A percentile compares a stretch with the other conserved stretches of the same genome.
Conservation (phyloP, 176 grass and related monocot genomes). For the Bonia amplexicaulis region DNA sequence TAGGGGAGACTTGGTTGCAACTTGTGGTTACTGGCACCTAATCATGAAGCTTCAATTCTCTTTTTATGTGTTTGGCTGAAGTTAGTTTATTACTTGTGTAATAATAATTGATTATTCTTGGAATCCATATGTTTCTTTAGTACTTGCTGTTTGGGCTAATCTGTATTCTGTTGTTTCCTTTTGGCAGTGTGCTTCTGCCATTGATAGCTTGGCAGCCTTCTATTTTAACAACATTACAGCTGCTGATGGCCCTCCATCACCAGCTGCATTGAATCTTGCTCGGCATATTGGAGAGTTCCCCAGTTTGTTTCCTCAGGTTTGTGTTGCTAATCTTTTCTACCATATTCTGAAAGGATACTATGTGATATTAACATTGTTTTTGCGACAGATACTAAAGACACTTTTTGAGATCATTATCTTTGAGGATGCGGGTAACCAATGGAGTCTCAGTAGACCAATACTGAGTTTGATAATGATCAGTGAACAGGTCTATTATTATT, state of each 20-base stretch:
- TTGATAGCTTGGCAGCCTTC: constrained; percentile 89
- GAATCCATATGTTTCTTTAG: neutral
- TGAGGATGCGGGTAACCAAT: constrained; percentile 96
- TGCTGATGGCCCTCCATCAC: constrained; percentile 74
- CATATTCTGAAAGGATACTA: constrained; percentile 3
- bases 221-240: constrained; percentile 92
- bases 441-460: constrained; percentile 99
- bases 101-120: neutral
- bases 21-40: neutral
- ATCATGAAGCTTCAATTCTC: neutral
- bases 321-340: constrained; percentile 10
- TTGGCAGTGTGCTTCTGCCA: constrained; percentile 82
- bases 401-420: constrained; percentile 98
- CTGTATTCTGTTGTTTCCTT: constrained; percentile 26
- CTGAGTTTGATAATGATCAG: constrained; percentile 97
- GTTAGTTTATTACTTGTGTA: neutral
- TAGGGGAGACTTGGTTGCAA: neutral
- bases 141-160: constrained; percentile 7
- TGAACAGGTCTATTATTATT: constrained; percentile 58
- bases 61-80: constrained; percentile 5
- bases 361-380: constrained; percentile 22
- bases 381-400: constrained; percentile 78
- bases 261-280: constrained; percentile 80
- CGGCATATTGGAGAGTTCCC: constrained; percentile 78
- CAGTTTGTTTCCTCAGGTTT: constrained; percentile 94